Percentiles rank a stretch among this genome's conserved stretches.
These are phyloP conservation scores for Fraxinus dipetala DNA, from an alignment of 305 asterid genomes.

Conservation along the genomic window DNA sequence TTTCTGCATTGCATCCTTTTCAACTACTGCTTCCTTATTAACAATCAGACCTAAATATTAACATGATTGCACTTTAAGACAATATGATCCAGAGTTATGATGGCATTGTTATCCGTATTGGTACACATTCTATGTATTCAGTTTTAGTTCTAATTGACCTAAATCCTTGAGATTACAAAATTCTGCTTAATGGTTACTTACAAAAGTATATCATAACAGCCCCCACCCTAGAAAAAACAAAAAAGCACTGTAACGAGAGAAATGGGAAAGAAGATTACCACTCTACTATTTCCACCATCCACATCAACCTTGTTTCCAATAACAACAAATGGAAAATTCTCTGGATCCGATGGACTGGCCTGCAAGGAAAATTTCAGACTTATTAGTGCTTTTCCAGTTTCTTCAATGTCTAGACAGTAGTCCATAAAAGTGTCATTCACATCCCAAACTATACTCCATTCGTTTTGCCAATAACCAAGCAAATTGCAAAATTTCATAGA, in stretches of 20 bases:
- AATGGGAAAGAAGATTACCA: conserved; percentile 46
- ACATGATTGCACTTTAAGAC: not conserved
- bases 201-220: not conserved
- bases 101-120: not conserved
- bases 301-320: conserved; percentile 91
- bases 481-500: not conserved
- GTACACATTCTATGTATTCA: not conserved
- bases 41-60: not conserved
- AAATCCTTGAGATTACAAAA: not conserved
- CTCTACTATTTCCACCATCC: conserved; percentile 97
- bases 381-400: conserved; percentile 9
- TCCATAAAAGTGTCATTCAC: not conserved
- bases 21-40: not conserved
- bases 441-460: not conserved
- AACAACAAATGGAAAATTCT: conserved; percentile 95
- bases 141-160: not conserved
- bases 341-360: conserved; percentile 99
- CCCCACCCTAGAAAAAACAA: not conserved
- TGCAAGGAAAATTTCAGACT: conserved; percentile 36
- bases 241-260: not conserved
- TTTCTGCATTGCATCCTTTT: not conserved
- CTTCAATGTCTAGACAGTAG: not conserved
- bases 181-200: not conserved
- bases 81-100: not conserved
- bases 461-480: conserved; percentile 2